These are phyloP conservation scores for Pseudogymnoascus sp. DNA, from an alignment of 2,329 filamentous ascomycete genomes.

Conservation along the genomic window DNA sequence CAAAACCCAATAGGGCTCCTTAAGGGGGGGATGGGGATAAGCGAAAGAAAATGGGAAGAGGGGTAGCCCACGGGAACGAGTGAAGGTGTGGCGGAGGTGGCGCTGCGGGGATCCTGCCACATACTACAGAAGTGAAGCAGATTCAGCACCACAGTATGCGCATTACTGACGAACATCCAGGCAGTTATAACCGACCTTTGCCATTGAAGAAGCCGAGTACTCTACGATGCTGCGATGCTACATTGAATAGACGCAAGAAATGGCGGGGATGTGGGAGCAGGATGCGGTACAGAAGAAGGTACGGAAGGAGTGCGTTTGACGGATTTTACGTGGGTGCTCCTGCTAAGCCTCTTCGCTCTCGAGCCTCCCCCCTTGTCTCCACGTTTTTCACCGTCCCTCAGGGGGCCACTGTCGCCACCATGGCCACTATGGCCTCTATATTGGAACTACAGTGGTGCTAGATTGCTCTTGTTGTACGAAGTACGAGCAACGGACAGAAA, in stretches of 20 bases:
- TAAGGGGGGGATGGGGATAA: not conserved
- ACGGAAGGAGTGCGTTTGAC: not conserved
- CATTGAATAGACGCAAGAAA: not conserved
- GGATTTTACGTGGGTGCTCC: not conserved
- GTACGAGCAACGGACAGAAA: not conserved
- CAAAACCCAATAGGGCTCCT: not conserved
- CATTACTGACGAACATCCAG: not conserved
- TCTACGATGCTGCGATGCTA: not conserved
- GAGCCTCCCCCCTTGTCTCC: not conserved
- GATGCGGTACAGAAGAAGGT: not conserved
- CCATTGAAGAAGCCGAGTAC: not conserved
- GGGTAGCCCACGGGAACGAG: not conserved
- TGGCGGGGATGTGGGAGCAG: not conserved
- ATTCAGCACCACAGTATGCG: not conserved
- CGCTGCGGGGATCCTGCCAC: not conserved
- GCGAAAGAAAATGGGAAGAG: not conserved
- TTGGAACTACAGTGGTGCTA: not conserved
- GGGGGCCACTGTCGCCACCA: not conserved
- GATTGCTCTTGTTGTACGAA: not conserved
- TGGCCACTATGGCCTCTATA: not conserved
- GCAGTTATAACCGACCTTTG: conserved; percentile 1
- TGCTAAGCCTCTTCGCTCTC: not conserved
- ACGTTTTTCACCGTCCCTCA: not conserved
- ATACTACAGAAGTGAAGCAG: not conserved
- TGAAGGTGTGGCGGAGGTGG: not conserved